A percentile compares a stretch with the other conserved stretches of the same genome.
Conservation (phyloP, 306 rosid species). For the Ceratonia siliqua region DNA sequence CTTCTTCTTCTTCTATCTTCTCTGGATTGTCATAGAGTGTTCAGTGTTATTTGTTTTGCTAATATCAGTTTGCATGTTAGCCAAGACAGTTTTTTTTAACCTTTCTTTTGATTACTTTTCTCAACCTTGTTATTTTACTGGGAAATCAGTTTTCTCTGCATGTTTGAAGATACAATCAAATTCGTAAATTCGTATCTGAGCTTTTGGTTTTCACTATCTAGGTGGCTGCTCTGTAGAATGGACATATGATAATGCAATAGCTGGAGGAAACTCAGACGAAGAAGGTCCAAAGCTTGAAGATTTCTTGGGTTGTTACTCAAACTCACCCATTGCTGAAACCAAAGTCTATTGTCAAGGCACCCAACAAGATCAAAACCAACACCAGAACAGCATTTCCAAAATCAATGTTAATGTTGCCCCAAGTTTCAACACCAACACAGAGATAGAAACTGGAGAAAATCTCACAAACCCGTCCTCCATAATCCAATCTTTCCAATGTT, state of each 20-base stretch:
- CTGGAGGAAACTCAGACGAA: constrained; percentile 50
- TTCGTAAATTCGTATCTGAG: neutral
- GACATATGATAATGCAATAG: constrained; percentile 68
- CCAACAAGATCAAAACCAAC: constrained; percentile 42
- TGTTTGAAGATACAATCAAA: neutral
- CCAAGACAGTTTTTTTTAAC: constrained; percentile 5
- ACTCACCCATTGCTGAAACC: constrained; percentile 52
- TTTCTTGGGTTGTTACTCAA: constrained; percentile 89
- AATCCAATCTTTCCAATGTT: constrained; percentile 53
- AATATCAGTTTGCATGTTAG: constrained; percentile 39
- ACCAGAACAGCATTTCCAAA: constrained; percentile 39
- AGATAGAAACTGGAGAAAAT: constrained; percentile 43
- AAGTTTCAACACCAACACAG: constrained; percentile 43
- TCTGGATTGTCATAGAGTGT: neutral
- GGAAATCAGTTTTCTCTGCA: constrained; percentile 13
- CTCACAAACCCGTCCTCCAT: constrained; percentile 44
- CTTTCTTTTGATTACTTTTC: neutral
- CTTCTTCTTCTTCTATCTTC: neutral
- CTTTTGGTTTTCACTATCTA: neutral
- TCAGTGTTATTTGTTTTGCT: neutral
- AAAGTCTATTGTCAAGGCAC: constrained; percentile 53
- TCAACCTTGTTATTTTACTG: constrained; percentile 15
- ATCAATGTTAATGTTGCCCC: constrained; percentile 67
- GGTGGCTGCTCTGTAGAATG: constrained; percentile 54
- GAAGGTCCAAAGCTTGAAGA: constrained; percentile 93